Evolutionary conservation across 2,329 filamentous ascomycete genomes (phyloP), one percentile per base, ranked within the genome.

Genomic region (Alternaria longipes): DNA sequence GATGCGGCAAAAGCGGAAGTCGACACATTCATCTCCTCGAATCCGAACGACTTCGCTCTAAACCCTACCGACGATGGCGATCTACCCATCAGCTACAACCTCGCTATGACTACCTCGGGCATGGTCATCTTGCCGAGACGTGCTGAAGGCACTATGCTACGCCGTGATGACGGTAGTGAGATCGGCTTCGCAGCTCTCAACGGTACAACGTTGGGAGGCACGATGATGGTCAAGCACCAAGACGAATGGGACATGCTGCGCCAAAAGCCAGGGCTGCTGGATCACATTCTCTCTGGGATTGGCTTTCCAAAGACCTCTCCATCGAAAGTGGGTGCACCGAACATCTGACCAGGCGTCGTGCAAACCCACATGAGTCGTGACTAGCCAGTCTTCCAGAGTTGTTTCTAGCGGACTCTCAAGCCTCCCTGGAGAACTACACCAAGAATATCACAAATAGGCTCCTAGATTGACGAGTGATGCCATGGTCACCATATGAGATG

Each of bases 141-240:
- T 40, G 78, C 74, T 20, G 85, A 86, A 66, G 80, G 79, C 9
- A 78, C 78, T 0, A 74, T 71, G 36, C 74, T 85, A 4, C 75
- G 75, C 2, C 71, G 81, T 7, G 77, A 80, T 16, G 66, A 77
- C 34, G 78, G 75, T 7, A 74, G 71, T 5, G 75, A 79, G 5
- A 66, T 83, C 8, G 77, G 75, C 6, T 78, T 80, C 41, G 79
- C 87, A 16, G 82, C 82, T 8, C 68, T 87, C 36, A 88, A 88
- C 62, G 86, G 86, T 4, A 88, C 86, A 0, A 79, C 86, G 18
- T 77, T 88, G 4, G 86, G 81, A 1, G 86, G 85, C 1, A 87
- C 85, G 4, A 73, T 87, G 62, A 86, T 88, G 85, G 86, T 88
- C 20, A 88, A 87, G 72, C 76, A 81, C 7, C 77, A 85, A 67